Evolutionary conservation across 2,329 filamentous ascomycete genomes (phyloP).

Genomic region (Chaetoscypha palmicola): DNA sequence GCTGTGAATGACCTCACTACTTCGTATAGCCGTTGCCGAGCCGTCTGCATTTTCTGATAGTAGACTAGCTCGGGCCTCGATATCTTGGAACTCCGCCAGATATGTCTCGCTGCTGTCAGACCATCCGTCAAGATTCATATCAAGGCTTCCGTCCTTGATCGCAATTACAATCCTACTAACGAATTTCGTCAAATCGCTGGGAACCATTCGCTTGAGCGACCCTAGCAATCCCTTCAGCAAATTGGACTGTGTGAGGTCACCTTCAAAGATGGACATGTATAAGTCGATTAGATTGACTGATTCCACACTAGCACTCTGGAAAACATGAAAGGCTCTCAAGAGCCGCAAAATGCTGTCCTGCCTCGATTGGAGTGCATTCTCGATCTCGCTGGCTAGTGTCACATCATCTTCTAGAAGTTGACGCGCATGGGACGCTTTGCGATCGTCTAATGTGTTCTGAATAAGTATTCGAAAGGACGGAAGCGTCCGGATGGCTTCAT

Average conservation of each 20-base stretch:
- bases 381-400: slow-evolving; percentile 42
- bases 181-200: slow-evolving; percentile 40
- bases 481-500: slow-evolving; percentile 61
- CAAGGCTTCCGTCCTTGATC: slow-evolving; percentile 18
- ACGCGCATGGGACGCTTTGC: slow-evolving; percentile 39
- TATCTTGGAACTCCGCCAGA: slow-evolving; percentile 14
- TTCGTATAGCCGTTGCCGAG: slow-evolving; percentile 51
- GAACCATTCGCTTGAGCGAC: slow-evolving; percentile 53
- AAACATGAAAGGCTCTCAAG: slow-evolving; percentile 43
- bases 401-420: slow-evolving; percentile 54
- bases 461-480: slow-evolving; percentile 58
- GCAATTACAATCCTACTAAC: slow-evolving; percentile 36
- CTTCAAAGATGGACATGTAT: slow-evolving; percentile 54
- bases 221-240: slow-evolving; percentile 39
- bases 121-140: slow-evolving; percentile 25
- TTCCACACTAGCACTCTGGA: slow-evolving; percentile 29
- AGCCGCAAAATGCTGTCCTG: slow-evolving; percentile 37
- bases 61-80: slow-evolving; percentile 40
- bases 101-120: slow-evolving; percentile 25
- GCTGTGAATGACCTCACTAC: slow-evolving; percentile 65
- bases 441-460: slow-evolving; percentile 40
- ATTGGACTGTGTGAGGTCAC: slow-evolving; percentile 45
- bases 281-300: slow-evolving; percentile 35
- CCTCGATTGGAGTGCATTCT: slow-evolving; percentile 30
- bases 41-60: slow-evolving; percentile 41